phyloP scores from a whole-genome alignment of 2,329 filamentous ascomycete species.

The Pseudocercospora eumusae region DNA sequence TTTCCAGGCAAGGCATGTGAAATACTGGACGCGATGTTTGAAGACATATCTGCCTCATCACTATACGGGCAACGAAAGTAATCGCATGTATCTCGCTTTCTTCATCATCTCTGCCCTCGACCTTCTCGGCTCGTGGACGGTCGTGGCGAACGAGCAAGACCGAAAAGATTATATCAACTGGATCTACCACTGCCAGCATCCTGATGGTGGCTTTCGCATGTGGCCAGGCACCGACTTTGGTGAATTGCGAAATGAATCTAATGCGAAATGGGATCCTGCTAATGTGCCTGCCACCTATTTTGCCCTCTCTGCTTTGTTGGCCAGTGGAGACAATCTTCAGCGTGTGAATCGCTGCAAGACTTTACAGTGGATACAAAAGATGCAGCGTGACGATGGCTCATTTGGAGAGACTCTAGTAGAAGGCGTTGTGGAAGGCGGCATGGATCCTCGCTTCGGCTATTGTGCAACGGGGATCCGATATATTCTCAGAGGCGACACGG shows the following conservation, averaged over 20 bases:
- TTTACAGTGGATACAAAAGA: constrained; percentile 68
- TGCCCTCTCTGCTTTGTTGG: constrained; percentile 72
- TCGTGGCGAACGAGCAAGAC: constrained; percentile 56
- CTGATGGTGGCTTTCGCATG: constrained; percentile 83
- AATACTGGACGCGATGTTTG: constrained; percentile 90
- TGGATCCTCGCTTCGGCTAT: constrained; percentile 86
- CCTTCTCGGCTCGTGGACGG: constrained; percentile 66
- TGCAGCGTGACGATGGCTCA: constrained; percentile 84
- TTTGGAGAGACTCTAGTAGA: constrained; percentile 79
- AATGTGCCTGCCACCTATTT: constrained; percentile 90
- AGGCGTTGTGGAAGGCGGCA: constrained; percentile 69
- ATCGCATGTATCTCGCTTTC: constrained; percentile 83
- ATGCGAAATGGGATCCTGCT: constrained; percentile 68
- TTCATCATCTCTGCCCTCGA: constrained; percentile 87
- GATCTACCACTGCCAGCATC: constrained; percentile 85
- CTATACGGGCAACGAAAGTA: constrained; percentile 88
- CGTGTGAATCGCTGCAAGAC: constrained; percentile 68
- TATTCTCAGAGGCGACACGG: constrained; percentile 60
- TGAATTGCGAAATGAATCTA: constrained; percentile 51
- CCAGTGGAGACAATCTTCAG: constrained; percentile 61
- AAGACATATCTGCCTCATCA: constrained; percentile 75
- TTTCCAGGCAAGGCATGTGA: constrained; percentile 61
- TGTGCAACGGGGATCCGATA: constrained; percentile 79
- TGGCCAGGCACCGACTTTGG: constrained; percentile 69
- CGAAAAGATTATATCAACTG: constrained; percentile 64